Conservation (phyloP, 2,329 filamentous ascomycete species). For the Coleophoma cylindrospora region DNA sequence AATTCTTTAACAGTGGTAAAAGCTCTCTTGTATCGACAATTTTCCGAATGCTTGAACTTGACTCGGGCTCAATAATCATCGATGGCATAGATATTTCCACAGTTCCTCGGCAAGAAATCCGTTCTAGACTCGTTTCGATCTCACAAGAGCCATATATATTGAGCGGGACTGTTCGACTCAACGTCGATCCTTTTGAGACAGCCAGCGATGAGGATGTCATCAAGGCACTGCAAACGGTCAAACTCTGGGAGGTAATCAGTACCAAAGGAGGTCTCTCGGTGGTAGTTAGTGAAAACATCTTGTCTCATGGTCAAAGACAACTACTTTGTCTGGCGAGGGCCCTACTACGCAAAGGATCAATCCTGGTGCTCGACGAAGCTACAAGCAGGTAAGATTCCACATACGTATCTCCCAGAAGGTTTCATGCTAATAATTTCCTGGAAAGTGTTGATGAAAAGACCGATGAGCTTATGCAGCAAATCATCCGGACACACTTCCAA, state of each 20-base stretch:
- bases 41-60: conserved; percentile 41
- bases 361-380: conserved; percentile 26
- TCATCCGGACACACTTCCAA: conserved; percentile 46
- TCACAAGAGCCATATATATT: conserved; percentile 36
- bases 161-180: background rate
- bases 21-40: conserved; percentile 37
- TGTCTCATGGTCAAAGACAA: background rate
- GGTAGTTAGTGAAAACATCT: no score
- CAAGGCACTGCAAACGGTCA: no score
- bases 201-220: no score
- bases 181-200: no score
- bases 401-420: background rate
- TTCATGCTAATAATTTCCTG: background rate
- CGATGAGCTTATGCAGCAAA: conserved; percentile 46
- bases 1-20: conserved; percentile 26
- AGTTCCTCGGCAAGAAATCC: conserved; percentile 32
- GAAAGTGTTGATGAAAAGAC: conserved; percentile 48
- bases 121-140: conserved; percentile 32
- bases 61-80: conserved; percentile 31
- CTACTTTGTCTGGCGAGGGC: conserved; percentile 33
- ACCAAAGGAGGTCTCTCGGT: no score
- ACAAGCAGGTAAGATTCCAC: conserved; percentile 7
- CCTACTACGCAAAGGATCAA: conserved; percentile 25
- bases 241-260: no score
- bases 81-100: conserved; percentile 34